Conservation (phyloP, 1,139 yeast species). For the Geotrichum cucujoidarum region DNA sequence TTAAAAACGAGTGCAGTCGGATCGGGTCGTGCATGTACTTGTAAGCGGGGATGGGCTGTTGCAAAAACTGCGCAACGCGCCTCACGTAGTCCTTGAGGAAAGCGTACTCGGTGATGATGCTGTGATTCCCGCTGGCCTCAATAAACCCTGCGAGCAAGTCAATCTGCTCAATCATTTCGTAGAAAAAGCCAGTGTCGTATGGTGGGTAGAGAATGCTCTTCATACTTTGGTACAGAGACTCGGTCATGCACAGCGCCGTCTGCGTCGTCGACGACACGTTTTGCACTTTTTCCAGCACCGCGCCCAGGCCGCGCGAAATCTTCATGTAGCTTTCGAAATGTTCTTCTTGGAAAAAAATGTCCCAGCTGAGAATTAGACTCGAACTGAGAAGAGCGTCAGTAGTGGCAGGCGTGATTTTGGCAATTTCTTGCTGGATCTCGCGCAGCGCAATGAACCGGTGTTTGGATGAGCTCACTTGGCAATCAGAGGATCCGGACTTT, state of each 20-base stretch:
- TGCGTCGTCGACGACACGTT: conserved; percentile 27
- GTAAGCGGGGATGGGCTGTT: background rate
- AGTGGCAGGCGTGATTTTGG: conserved; percentile 24
- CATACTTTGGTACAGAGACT: conserved; percentile 32
- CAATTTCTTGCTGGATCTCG: conserved; percentile 28
- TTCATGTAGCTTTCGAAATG: conserved; percentile 30
- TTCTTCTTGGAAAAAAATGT: conserved; percentile 33
- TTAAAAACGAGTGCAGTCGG: conserved; percentile 26
- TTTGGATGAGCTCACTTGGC: conserved; percentile 25
- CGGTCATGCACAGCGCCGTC: conserved; percentile 32
- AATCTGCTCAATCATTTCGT: conserved; percentile 31
- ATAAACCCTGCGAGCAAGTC: conserved; percentile 22
- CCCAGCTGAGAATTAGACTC: conserved; percentile 34
- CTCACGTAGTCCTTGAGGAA: conserved; percentile 23
- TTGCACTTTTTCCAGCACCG: conserved; percentile 31
- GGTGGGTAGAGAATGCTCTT: conserved; percentile 38
- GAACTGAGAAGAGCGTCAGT: conserved; percentile 31
- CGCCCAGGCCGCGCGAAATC: conserved; percentile 32
- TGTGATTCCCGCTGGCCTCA: background rate
- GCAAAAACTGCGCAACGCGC: conserved; percentile 24
- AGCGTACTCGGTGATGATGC: conserved; percentile 23
- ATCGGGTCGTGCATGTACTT: conserved; percentile 21
- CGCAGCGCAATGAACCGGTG: conserved; percentile 32
- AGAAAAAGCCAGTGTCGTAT: conserved; percentile 35
- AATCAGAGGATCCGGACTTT: conserved; percentile 25